phyloP scores from a whole-genome alignment of 1,284 basidiomycete genomes.

The Meira miltonrushii region DNA sequence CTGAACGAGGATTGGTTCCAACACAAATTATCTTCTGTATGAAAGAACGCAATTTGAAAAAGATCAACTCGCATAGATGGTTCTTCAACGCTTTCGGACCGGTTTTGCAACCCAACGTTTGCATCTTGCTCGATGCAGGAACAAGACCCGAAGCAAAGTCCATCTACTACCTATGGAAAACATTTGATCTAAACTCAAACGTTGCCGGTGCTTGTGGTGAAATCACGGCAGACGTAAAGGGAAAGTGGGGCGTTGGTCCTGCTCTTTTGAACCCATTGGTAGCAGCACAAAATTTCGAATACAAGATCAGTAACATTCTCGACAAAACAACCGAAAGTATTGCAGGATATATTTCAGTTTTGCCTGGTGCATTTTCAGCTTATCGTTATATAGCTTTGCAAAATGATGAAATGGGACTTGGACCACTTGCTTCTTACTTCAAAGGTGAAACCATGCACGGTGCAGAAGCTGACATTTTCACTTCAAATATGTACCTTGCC shows the following conservation, averaged over 20 bases:
- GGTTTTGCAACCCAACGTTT: constrained; percentile 68
- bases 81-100: constrained; percentile 47
- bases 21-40: constrained; percentile 51
- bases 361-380: constrained; percentile 52
- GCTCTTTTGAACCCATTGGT: constrained; percentile 89
- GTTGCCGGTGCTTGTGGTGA: constrained; percentile 88
- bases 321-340: constrained; percentile 51
- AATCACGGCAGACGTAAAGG: constrained; percentile 48
- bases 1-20: constrained; percentile 70
- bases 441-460: constrained; percentile 89
- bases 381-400: constrained; percentile 77
- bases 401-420: constrained; percentile 77
- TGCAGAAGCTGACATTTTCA: constrained; percentile 88
- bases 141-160: constrained; percentile 95
- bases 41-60: constrained; percentile 51
- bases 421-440: constrained; percentile 91
- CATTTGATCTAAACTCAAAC: constrained; percentile 68
- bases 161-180: constrained; percentile 95
- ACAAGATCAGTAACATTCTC: constrained; percentile 59
- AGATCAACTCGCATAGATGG: constrained; percentile 74
- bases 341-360: constrained; percentile 48
- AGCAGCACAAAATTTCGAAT: constrained; percentile 84
- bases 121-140: constrained; percentile 90
- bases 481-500: constrained; percentile 59
- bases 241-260: constrained; percentile 59